Percentiles rank a stretch among this genome's conserved stretches.
These are phyloP conservation scores for Styphnolobium japonicum DNA, from an alignment of 306 rosid genomes.

Conservation along the genomic window DNA sequence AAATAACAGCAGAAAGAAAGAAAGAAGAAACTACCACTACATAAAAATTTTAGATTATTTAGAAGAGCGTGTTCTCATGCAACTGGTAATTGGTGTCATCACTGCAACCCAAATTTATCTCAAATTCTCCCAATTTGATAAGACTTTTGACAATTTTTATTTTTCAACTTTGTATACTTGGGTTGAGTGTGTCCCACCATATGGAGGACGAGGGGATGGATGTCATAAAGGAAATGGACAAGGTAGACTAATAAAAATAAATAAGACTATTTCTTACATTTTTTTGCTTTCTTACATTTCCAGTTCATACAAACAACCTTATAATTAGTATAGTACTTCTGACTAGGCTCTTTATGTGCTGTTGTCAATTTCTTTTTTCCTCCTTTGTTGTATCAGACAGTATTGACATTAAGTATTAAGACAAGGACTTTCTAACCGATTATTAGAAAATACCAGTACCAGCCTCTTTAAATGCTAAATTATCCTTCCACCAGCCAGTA, in stretches of 20 bases:
- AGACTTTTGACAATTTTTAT: neutral
- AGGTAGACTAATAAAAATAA: neutral
- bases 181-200: neutral
- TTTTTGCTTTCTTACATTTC: no score
- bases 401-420: neutral
- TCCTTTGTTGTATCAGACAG: no score
- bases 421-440: neutral
- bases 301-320: no score
- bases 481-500: no score
- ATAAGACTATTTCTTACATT: neutral
- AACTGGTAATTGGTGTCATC: neutral
- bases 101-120: neutral
- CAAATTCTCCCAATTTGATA: neutral
- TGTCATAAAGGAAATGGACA: neutral
- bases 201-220: neutral
- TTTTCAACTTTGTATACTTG: constrained; percentile 24
- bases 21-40: neutral
- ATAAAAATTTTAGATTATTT: neutral
- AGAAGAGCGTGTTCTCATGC: neutral
- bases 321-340: no score
- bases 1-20: neutral
- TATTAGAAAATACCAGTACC: neutral
- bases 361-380: no score
- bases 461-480: no score
- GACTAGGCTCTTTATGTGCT: no score